Evolutionary conservation across 345 rosid genomes (phyloP).

Genomic region (Arabis hirsuta): DNA sequence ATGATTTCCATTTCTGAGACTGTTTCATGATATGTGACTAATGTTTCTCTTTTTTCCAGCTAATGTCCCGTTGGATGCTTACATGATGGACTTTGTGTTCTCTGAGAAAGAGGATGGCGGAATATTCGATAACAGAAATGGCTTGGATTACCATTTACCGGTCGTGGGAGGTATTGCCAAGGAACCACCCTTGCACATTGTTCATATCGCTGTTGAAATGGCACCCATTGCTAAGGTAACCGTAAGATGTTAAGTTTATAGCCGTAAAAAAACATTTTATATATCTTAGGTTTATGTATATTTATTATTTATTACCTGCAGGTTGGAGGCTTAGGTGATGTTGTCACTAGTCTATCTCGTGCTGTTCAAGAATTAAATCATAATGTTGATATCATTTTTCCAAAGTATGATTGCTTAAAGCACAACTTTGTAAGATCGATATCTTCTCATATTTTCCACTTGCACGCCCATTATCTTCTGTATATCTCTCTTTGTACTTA

Average conservation of each 20-base stretch:
- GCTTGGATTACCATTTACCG: conserved; percentile 88
- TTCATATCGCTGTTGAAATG: conserved; percentile 96
- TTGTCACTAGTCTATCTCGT: conserved; percentile 95
- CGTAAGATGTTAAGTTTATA: neutral
- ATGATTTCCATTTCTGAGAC: neutral
- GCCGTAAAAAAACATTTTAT: conserved; percentile 3
- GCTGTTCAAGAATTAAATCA: conserved; percentile 94
- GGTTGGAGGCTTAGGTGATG: conserved; percentile 99
- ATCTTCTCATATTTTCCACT: conserved; percentile 9
- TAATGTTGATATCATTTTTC: conserved; percentile 82
- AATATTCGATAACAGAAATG: conserved; percentile 70
- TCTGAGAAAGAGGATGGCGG: conserved; percentile 93
- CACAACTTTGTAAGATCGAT: conserved; percentile 66
- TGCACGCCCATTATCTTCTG: neutral
- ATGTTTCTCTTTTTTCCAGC: conserved; percentile 56
- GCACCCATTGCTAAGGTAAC: conserved; percentile 95
- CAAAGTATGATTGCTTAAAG: conserved; percentile 90
- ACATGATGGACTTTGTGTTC: conserved; percentile 96
- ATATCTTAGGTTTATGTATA: conserved; percentile 18
- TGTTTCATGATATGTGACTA: conserved; percentile 10
- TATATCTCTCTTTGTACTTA: conserved; percentile 21
- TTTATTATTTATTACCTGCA: conserved; percentile 45
- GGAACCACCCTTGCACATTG: conserved; percentile 90
- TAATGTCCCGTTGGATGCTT: conserved; percentile 89
- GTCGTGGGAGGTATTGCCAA: conserved; percentile 70